Conservation (phyloP, 176 grass and related monocot species). For the Guadua angustifolia region DNA sequence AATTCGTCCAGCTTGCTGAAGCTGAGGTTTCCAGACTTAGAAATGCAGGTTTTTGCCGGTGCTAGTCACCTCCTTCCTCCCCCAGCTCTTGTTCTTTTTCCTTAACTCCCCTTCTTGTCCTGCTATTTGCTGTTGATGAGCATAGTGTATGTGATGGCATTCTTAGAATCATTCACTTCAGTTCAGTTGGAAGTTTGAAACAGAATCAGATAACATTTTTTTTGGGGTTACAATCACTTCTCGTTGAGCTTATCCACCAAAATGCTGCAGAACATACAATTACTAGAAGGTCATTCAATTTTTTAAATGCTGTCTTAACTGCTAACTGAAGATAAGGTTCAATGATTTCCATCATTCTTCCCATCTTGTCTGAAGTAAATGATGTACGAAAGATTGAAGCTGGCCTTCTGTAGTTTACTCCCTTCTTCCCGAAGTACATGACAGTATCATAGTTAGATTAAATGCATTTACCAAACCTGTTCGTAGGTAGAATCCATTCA, state of each 20-base stretch:
- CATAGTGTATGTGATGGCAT: neutral
- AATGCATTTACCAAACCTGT: conserved; percentile 23
- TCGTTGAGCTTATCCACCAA: conserved; percentile 16
- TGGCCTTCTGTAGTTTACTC: neutral
- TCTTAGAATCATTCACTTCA: conserved; percentile 12
- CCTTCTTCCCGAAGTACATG: conserved; percentile 23
- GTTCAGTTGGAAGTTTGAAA: neutral
- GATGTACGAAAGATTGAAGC: conserved; percentile 8
- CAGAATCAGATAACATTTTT: neutral
- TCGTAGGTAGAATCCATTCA: neutral
- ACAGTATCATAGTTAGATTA: neutral
- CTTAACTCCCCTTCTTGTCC: neutral
- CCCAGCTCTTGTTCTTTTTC: conserved; percentile 9
- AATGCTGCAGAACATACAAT: conserved; percentile 39
- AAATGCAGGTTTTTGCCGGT: conserved; percentile 66
- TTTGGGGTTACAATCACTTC: neutral
- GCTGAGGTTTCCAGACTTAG: conserved; percentile 87
- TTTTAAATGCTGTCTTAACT: conserved; percentile 21
- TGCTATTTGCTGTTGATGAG: neutral
- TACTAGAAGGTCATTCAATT: neutral
- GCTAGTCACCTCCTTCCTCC: neutral
- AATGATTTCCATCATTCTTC: conserved; percentile 14
- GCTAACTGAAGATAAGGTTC: conserved; percentile 27
- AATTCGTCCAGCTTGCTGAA: conserved; percentile 68
- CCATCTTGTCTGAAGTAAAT: conserved; percentile 32